Base-by-base conservation (phyloP, 768 basidiomycete species). In the Boletales sp. region DNA sequence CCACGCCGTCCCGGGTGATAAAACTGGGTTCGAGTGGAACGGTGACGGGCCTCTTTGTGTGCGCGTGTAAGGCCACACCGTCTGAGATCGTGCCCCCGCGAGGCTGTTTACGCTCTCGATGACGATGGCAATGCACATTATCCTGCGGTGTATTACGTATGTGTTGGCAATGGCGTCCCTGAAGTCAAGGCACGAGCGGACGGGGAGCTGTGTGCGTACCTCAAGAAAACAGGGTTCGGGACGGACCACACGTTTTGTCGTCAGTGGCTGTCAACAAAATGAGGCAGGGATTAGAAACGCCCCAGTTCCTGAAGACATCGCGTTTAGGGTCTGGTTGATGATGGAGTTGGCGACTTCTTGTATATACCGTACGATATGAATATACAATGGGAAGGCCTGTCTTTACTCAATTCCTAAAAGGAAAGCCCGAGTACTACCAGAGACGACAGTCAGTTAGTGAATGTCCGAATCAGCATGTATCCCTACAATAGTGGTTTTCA, bases 101-200 rank as follows among this genome's bases (percentile, higher is more conserved):
- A n/a, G n/a, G n/a, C 80, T 54, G 75, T 74, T 4, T 83, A 79
- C 64, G 60, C 84, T 18, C 55, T 84, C 31, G 82, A 81, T 58
- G 62, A 72, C 50, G 70, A 74, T 24, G 51, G 58, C 1, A 48
- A 42, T 37, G 31, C n/a, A 5, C 44, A 49, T 24, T 58, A 66
- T 40, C 77, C 78, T 5, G 72, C 74, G 3, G 62, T 84, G 31
- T 4, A 21, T 4, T 84, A 80, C 54, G 69, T 81, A 19, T 86
- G 83, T 83, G 67, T 86, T 19, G 83, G 83, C 5, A 71, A 65
- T 8, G 58, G 68, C 5, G 74, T 79, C 29, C 76, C 76, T 24
- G 53, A 48, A 27, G 59, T 75, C 49, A 70, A 65, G 19, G 80
- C 81, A 56, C 70, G 81, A 13, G 77, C 81, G 55, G 80, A 83